These are phyloP conservation scores for Taphrina communis DNA, from an alignment of 1,139 yeast genomes.

Conservation along the genomic window DNA sequence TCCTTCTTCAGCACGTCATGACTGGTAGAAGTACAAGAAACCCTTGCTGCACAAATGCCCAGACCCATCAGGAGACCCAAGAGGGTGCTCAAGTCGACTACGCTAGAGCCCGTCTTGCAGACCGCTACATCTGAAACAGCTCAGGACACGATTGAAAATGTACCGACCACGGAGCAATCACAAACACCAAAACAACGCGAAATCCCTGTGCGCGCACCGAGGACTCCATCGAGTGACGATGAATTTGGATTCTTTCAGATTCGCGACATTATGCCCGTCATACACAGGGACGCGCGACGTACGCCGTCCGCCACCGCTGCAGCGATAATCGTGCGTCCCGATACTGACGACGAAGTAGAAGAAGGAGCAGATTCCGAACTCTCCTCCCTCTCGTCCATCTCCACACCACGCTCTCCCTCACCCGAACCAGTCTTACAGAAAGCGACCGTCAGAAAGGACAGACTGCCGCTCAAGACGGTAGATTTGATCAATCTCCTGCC, in stretches of 20 bases:
- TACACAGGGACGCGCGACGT: conserved; percentile 1
- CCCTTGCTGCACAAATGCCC: not conserved
- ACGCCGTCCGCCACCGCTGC: not conserved
- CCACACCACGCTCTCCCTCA: not conserved
- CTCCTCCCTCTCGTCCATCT: not conserved
- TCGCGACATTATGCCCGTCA: conserved; percentile 4
- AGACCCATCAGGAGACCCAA: conserved; percentile 24
- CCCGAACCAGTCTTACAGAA: not conserved
- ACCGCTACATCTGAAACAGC: not conserved
- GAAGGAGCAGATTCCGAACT: not conserved
- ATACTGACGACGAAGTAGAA: conserved; percentile 11
- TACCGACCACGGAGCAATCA: too few species aligned
- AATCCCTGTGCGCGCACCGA: conserved; percentile 1
- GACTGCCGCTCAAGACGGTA: conserved; percentile 6
- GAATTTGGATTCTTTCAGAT: conserved; percentile 21
- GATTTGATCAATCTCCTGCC: conserved; percentile 19
- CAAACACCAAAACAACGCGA: conserved; percentile 14
- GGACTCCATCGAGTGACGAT: conserved; percentile 17
- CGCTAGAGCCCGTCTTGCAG: not conserved
- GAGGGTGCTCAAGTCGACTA: not conserved
- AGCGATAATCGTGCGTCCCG: conserved; percentile 1
- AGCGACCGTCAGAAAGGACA: not conserved
- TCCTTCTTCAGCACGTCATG: conserved; percentile 12
- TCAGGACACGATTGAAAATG: not conserved
- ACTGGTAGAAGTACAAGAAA: not conserved